A percentile compares a stretch with the other conserved stretches of the same genome.
phyloP scores from a whole-genome alignment of 805 yeast genomes.

The Suhomyces prunicola region DNA sequence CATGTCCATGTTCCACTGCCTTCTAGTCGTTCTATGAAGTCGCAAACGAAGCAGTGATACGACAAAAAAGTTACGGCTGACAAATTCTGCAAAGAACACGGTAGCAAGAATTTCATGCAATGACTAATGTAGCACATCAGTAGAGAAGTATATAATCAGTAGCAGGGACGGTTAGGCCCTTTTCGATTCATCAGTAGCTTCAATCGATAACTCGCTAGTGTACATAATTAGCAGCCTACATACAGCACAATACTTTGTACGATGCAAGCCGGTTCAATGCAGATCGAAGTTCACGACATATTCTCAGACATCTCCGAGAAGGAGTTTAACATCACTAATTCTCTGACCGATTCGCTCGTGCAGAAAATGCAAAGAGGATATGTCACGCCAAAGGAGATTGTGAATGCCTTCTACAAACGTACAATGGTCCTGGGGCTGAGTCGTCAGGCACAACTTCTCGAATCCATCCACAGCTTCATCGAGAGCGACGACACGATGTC shows the following conservation, averaged over 20 bases:
- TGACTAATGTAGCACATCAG: neutral
- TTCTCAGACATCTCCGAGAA: constrained; percentile 8
- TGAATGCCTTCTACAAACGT: constrained; percentile 59
- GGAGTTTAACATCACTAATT: constrained; percentile 42
- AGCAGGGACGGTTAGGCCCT: neutral
- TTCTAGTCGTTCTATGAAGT: neutral
- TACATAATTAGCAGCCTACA: neutral
- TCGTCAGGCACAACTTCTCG: neutral
- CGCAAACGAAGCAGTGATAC: neutral
- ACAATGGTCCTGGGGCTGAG: neutral
- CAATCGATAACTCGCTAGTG: too few relatives aligned
- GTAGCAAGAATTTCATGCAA: neutral
- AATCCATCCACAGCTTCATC: neutral
- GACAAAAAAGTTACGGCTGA: neutral
- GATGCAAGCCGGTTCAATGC: neutral
- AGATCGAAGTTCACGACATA: neutral
- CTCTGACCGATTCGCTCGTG: constrained; percentile 39
- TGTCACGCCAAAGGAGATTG: constrained; percentile 47
- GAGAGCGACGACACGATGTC: neutral
- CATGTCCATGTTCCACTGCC: neutral
- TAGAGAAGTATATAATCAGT: neutral
- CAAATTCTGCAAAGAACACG: neutral
- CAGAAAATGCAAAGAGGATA: constrained; percentile 43
- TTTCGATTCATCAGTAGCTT: too few relatives aligned
- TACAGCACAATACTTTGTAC: neutral